Conservation (phyloP, 2,329 filamentous ascomycete species). For the Penicillium sp. region DNA sequence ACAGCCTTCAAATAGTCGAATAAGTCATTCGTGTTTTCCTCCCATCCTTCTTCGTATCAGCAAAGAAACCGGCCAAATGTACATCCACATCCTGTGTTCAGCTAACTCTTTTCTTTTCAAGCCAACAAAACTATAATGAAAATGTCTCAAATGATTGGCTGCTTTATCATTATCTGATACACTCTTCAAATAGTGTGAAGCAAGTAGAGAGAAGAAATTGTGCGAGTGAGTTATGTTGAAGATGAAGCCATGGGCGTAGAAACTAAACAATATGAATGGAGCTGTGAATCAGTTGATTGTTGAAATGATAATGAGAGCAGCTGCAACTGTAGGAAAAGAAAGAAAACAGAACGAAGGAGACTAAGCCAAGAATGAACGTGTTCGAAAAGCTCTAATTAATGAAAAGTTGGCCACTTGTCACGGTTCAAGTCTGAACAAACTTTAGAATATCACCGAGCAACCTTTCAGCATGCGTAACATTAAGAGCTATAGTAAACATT, state of each 20-base stretch:
- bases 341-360: no score
- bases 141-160: neutral
- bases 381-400: neutral
- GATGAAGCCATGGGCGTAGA: neutral
- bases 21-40: neutral
- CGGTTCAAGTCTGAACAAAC: conserved; percentile 12
- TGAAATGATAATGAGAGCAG: neutral
- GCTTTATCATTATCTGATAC: neutral
- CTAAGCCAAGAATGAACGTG: neutral
- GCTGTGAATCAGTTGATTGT: neutral
- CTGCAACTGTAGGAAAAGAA: no score
- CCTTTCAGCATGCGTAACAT: conserved; percentile 5
- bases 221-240: neutral
- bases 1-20: neutral
- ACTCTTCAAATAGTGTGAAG: neutral
- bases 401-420: neutral
- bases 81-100: neutral
- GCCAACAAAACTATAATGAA: neutral
- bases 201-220: neutral
- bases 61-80: neutral
- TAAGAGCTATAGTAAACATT: neutral
- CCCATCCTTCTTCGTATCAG: no score
- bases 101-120: neutral
- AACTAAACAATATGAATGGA: neutral
- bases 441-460: conserved; percentile 26